These are phyloP conservation scores for Dactylis glomerata DNA, from an alignment of 176 grass and related monocot genomes.

Conservation along the genomic window DNA sequence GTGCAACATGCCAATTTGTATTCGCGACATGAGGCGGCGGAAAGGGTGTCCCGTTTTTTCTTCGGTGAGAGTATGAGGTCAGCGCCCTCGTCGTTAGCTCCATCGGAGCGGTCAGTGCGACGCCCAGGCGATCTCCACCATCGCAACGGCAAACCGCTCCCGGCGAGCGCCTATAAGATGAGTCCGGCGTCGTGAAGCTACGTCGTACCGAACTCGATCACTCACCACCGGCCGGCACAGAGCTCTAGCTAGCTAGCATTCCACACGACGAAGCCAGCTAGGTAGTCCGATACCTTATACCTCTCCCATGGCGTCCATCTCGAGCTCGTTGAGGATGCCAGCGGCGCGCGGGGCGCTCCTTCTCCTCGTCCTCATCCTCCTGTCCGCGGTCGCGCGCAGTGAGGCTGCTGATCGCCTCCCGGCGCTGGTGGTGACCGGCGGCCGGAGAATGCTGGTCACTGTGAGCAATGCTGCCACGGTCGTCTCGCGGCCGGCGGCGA, in stretches of 20 bases:
- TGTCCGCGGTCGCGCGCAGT: neutral
- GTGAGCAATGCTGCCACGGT: neutral
- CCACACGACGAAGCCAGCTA: neutral
- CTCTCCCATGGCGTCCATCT: constrained; percentile 5
- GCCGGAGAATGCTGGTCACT: constrained; percentile 33
- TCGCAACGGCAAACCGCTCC: neutral
- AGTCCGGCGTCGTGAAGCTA: neutral
- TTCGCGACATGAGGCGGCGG: neutral
- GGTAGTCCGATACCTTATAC: neutral
- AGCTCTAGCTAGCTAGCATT: neutral
- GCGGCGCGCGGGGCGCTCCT: neutral
- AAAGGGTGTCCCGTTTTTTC: neutral
- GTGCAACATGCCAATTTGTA: neutral
- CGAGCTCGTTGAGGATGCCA: neutral
- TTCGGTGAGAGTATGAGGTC: neutral
- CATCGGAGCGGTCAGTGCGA: constrained; percentile 1
- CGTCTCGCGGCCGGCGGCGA: neutral
- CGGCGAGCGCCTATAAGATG: neutral
- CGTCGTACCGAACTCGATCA: neutral
- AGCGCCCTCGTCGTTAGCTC: neutral
- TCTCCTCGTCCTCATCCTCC: constrained; percentile 12
- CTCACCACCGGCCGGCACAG: neutral
- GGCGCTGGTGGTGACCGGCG: neutral
- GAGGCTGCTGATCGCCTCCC: neutral
- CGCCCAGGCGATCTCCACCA: neutral